A percentile compares a stretch with the other conserved stretches of the same genome.
These are phyloP conservation scores for Pseudevernia furfuracea DNA, from an alignment of 495 filamentous ascomycete genomes.

Conservation along the genomic window DNA sequence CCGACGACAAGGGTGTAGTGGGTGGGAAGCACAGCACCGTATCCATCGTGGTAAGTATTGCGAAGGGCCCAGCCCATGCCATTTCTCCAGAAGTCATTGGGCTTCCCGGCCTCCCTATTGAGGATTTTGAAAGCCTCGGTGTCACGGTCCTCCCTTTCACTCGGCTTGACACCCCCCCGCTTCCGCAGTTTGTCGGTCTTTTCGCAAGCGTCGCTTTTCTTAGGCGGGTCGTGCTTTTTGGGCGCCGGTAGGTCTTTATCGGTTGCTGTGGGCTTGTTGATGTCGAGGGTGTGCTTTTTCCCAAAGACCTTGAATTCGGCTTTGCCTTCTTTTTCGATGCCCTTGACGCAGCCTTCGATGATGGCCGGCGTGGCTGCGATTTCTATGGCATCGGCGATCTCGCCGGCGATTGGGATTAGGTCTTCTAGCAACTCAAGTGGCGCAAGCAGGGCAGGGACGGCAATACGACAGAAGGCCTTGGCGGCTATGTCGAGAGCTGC, in stretches of 20 bases:
- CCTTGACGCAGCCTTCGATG: slow-evolving; percentile 25
- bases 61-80: no score
- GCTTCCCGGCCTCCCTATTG: no score
- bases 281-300: slow-evolving; percentile 25
- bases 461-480: slow-evolving; percentile 29
- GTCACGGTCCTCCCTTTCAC: no score
- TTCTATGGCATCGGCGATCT: slow-evolving; percentile 21
- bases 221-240: not conserved
- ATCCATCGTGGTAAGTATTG: no score
- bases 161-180: no score
- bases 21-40: no score
- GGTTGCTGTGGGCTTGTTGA: slow-evolving; percentile 3
- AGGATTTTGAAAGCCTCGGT: no score
- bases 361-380: slow-evolving; percentile 25
- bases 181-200: not conserved
- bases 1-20: no score
- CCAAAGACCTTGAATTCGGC: slow-evolving; percentile 28
- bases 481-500: slow-evolving; percentile 28
- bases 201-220: not conserved
- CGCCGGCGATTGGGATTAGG: slow-evolving; percentile 27
- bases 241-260: slow-evolving; percentile 8
- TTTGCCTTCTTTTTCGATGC: slow-evolving; percentile 27
- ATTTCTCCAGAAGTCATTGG: no score
- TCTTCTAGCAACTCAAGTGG: slow-evolving; percentile 27
- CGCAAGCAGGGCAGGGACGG: slow-evolving; percentile 26